Evolutionary conservation across 1,284 basidiomycete genomes (phyloP), one percentile per base, ranked within the genome.

Genomic region (Gymnopus androsaceus): DNA sequence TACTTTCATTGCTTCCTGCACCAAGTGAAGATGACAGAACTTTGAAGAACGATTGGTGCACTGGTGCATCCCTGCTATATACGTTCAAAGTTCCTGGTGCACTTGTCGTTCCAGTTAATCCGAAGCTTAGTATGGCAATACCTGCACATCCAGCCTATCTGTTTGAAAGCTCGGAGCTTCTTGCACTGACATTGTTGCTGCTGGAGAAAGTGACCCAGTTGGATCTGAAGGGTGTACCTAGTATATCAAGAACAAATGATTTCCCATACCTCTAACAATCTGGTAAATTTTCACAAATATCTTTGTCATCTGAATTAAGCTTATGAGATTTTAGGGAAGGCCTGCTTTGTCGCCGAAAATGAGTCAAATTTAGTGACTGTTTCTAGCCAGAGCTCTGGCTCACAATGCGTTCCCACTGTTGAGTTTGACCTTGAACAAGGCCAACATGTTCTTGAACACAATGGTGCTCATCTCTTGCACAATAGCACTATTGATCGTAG

Each of bases 401-500:
- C 9, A 66, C n/a, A 63, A 53, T 49, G 51, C 3, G 28, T 48
- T 4, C 62, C 63, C 3, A 34, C 52, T 1, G 36, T 65, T 2
- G 19, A 46, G 4, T 59, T 66, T 14, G 31, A 33, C 14, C 6
- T 64, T 67, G 36, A 48, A 59, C 31, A 7, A 14, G 31, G 31
- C 2, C 42, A 57, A 3, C 58, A 66, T 42, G 60, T 68, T 4
- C 56, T 71, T 4, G 59, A 64, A 31, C 67, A 71, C 47, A 63
- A 67, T 2, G 66, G 57, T 6, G 63, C 67, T 2, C 67, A 71
- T 51, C 63, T 68, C 38, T 58, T 66, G 1, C 54, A 58, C 44
- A 66, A 70, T 47, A 27, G 56, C 1, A 42, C 31, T 0, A 28
- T 33, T 33, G 14, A 66, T n/a, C 33, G 49, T 15, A 55, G 58